These are phyloP conservation scores for Exophiala dermatitidis DNA, from an alignment of 2,329 filamentous ascomycete genomes.

Conservation along the genomic window DNA sequence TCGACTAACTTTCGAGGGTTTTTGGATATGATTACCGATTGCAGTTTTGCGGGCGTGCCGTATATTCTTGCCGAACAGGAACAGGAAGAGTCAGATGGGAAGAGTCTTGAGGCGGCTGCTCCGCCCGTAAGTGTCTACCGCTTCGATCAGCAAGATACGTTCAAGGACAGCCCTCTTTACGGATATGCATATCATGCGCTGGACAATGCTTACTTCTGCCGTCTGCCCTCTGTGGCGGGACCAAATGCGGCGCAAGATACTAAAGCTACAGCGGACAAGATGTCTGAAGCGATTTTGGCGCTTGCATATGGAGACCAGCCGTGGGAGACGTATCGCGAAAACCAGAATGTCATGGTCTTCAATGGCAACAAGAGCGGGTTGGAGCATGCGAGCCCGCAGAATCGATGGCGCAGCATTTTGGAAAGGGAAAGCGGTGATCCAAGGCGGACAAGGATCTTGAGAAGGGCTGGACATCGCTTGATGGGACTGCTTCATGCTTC, in stretches of 20 bases:
- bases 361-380: too few species aligned
- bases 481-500: too few species aligned
- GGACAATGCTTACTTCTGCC: not conserved
- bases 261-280: not conserved
- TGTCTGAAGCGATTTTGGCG: not conserved
- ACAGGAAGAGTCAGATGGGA: slow-evolving; percentile 22
- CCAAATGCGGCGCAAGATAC: not conserved
- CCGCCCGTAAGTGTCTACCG: not conserved
- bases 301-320: too few species aligned
- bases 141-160: not conserved
- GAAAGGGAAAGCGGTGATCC: too few species aligned
- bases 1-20: slow-evolving; percentile 20
- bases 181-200: slow-evolving; percentile 4
- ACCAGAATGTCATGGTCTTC: too few species aligned
- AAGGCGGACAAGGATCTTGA: too few species aligned
- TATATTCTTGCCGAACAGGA: slow-evolving; percentile 30
- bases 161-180: not conserved
- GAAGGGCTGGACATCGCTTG: too few species aligned
- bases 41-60: slow-evolving; percentile 40
- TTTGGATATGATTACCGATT: slow-evolving; percentile 33
- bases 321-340: too few species aligned
- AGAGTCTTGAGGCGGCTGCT: not conserved
- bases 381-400: too few species aligned
- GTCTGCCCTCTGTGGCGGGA: not conserved
- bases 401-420: too few species aligned